Conservation (phyloP, 1,284 basidiomycete species). For the Anthracocystis walkeri region DNA sequence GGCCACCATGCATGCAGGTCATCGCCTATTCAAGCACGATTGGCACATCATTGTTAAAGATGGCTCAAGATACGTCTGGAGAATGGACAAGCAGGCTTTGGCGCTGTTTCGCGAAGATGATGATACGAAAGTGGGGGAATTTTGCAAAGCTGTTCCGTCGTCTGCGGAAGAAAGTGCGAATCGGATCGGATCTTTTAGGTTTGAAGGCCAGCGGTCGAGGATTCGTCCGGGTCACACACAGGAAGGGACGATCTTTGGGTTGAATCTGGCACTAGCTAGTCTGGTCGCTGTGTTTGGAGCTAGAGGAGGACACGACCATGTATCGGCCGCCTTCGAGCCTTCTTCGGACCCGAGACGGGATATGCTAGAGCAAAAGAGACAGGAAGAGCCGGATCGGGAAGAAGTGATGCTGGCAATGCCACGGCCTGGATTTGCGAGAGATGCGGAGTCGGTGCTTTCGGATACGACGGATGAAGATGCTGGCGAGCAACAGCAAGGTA, state of each 20-base stretch:
- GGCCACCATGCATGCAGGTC: slow-evolving; percentile 43
- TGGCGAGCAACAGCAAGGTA: not conserved
- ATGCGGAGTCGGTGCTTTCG: slow-evolving; percentile 41
- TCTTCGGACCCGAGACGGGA: slow-evolving; percentile 29
- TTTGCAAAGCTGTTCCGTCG: slow-evolving; percentile 22
- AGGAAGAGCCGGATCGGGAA: slow-evolving; percentile 27
- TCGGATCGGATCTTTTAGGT: slow-evolving; percentile 32
- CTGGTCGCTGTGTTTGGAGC: slow-evolving; percentile 38
- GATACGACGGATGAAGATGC: slow-evolving; percentile 50
- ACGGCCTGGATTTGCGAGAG: slow-evolving; percentile 38
- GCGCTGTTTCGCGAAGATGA: slow-evolving; percentile 31
- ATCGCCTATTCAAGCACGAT: slow-evolving; percentile 45
- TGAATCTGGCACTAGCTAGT: slow-evolving; percentile 27
- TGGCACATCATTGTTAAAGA: slow-evolving; percentile 48
- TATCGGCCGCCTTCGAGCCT: slow-evolving; percentile 36
- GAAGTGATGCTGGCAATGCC: slow-evolving; percentile 42
- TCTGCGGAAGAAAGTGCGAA: not conserved
- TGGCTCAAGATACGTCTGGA: slow-evolving; percentile 31
- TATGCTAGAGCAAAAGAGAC: slow-evolving; percentile 21
- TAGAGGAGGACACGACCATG: slow-evolving; percentile 20
- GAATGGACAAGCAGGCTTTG: slow-evolving; percentile 37
- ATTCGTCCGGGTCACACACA: not conserved
- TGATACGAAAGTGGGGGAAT: slow-evolving; percentile 36
- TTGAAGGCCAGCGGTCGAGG: not conserved
- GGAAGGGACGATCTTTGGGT: slow-evolving; percentile 18